phyloP scores from a whole-genome alignment of 768 basidiomycete genomes.

The Paxillus rubicundulus region DNA sequence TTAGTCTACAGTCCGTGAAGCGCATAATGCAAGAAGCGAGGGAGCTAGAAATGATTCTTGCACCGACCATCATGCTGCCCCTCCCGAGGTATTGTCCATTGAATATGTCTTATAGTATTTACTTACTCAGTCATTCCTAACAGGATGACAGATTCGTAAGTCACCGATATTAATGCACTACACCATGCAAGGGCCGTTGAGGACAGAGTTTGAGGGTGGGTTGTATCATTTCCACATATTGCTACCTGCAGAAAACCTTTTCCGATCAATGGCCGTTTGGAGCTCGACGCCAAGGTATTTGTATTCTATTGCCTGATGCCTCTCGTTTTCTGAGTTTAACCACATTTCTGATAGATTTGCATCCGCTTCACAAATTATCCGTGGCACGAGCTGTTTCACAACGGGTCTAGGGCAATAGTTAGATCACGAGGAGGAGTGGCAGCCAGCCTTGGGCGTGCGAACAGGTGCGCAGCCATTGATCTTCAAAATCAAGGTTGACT shows the following conservation, averaged over 20 bases:
- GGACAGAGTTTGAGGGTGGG: constrained; percentile 92
- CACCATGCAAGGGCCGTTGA: too few species aligned
- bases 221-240: constrained; percentile 92
- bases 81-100: constrained; percentile 58
- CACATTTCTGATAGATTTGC: constrained; percentile 59
- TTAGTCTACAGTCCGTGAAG: constrained; percentile 69
- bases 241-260: constrained; percentile 92
- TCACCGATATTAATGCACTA: too few species aligned
- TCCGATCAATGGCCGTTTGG: constrained; percentile 95
- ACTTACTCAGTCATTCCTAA: constrained; percentile 10
- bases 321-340: constrained; percentile 8
- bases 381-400: constrained; percentile 31
- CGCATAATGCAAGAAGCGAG: constrained; percentile 95
- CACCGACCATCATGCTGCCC: constrained; percentile 83
- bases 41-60: constrained; percentile 82
- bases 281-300: constrained; percentile 88
- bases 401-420: constrained; percentile 28
- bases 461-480: constrained; percentile 56
- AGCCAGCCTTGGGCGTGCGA: constrained; percentile 97
- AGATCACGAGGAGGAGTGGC: constrained; percentile 98
- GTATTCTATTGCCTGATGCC: constrained; percentile 11
- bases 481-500: constrained; percentile 11
- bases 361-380: constrained; percentile 89
- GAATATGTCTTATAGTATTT: neutral
- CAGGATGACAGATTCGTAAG: constrained; percentile 89